These are phyloP conservation scores for Potentilla sterilis DNA, from an alignment of 306 rosid genomes.

Conservation along the genomic window DNA sequence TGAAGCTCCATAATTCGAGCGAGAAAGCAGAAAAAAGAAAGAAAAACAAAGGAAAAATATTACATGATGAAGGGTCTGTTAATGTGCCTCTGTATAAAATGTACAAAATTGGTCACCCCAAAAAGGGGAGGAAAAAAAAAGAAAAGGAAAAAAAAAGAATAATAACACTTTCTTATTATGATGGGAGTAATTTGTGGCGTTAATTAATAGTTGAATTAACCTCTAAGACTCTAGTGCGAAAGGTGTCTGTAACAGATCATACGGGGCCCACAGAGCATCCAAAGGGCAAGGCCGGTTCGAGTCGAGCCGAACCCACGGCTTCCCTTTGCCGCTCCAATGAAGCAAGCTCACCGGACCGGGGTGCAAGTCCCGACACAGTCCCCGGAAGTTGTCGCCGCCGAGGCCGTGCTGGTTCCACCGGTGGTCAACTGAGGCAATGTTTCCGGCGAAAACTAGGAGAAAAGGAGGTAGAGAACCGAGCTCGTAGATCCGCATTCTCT, in stretches of 20 bases:
- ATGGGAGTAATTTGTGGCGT: background rate
- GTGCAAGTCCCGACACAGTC: slow-evolving; percentile 78
- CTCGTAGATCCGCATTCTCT: slow-evolving; percentile 92
- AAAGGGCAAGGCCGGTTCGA: slow-evolving; percentile 77
- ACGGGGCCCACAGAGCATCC: slow-evolving; percentile 93
- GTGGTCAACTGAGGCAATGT: slow-evolving; percentile 76
- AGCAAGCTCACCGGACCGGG: slow-evolving; percentile 86
- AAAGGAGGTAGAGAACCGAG: slow-evolving; percentile 92
- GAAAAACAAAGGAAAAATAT: background rate
- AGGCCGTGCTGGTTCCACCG: slow-evolving; percentile 98
- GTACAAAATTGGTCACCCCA: background rate
- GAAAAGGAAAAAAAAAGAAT: background rate
- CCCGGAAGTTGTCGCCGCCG: slow-evolving; percentile 87
- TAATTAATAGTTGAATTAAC: background rate
- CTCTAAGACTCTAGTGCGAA: slow-evolving; percentile 57
- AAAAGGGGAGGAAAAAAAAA: background rate
- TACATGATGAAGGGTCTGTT: background rate
- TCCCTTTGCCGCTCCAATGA: slow-evolving; percentile 99
- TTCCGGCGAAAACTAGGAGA: slow-evolving; percentile 78
- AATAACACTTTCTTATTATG: background rate
- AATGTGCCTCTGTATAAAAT: slow-evolving; percentile 5
- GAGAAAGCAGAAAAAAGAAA: background rate
- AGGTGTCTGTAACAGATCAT: slow-evolving; percentile 66
- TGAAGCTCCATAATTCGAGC: background rate
- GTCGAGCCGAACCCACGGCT: slow-evolving; percentile 93